Evolutionary conservation across 441 rosid genomes (phyloP), one percentile per base, ranked within the genome.

Genomic region (Gossypium aridum): DNA sequence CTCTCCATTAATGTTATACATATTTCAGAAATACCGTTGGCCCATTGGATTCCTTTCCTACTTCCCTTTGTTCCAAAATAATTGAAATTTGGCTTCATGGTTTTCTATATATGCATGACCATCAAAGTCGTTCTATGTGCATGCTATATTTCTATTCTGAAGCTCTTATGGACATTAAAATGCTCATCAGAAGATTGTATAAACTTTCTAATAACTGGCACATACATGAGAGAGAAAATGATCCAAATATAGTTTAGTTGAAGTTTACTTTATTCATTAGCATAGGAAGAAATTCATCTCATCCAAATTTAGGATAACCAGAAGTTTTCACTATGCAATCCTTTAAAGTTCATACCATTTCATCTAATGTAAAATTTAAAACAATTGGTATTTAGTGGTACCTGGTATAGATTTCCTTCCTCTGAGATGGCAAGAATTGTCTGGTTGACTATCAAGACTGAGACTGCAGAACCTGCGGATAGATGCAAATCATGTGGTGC

Each of bases 351-450:
- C 62, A 28, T 8, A 25, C 1, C 7, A 19, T 19, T 64, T 54
- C 20, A 53, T 51, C 60, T 9, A 28, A 71, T 51, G 37, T 49
- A 70, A 60, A 68, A 68, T 47, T 31, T 53, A 63, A 68, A 67
- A 56, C 12, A 49, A 22, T 4, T 12, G 64, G 51, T 34, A 31
- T 39, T 39, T 31, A 25, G 26, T 54, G 12, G 72, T 86, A 87
- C 94, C 94, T 88, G 92, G 62, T 81, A 87, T 0, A 90, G 77
- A 37, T 71, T 69, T 80, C 92, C 94, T 71, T 82, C 80, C 75
- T 90, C 89, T 51, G 92, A 85, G 25, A 88, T 79, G 49, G 90
- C 84, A 70, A 90, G 86, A 77, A 90, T 88, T 28, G 86, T 90
- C 79, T 88, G 94, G 77, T 87, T 90, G 78, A 88, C 86, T 64